These are phyloP conservation scores for Luffa acutangula DNA, from an alignment of 306 rosid genomes.

Conservation along the genomic window DNA sequence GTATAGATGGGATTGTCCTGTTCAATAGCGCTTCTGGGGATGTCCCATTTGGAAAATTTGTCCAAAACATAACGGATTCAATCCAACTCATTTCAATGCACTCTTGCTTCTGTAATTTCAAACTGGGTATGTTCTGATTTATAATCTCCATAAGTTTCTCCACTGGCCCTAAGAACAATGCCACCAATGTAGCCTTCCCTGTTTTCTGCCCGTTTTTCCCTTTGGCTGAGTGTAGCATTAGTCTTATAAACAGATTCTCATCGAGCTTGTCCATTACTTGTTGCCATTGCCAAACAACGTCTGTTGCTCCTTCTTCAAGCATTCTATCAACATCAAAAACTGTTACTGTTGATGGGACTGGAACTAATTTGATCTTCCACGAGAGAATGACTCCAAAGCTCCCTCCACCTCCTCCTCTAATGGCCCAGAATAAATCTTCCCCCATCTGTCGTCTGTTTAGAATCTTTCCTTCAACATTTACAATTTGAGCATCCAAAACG, in stretches of 20 bases:
- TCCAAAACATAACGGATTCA: constrained; percentile 16
- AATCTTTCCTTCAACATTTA: constrained; percentile 14
- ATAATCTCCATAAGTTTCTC: constrained; percentile 4
- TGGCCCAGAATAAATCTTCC: constrained; percentile 36
- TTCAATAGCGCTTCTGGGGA: constrained; percentile 8
- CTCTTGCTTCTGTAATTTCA: constrained; percentile 12
- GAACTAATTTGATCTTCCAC: constrained; percentile 20
- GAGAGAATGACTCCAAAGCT: constrained; percentile 29
- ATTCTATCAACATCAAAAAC: constrained; percentile 11
- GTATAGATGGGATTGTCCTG: neutral
- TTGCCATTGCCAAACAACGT: constrained; percentile 14
- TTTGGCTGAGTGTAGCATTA: neutral
- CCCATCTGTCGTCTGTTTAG: constrained; percentile 25
- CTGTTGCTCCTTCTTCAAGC: constrained; percentile 4
- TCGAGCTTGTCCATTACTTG: constrained; percentile 12
- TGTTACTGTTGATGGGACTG: constrained; percentile 12
- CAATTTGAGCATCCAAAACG: constrained; percentile 18
- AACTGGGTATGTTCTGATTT: constrained; percentile 13
- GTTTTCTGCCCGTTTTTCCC: neutral
- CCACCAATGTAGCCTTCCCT: neutral
- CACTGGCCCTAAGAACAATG: constrained; percentile 8
- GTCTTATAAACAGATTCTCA: constrained; percentile 13
- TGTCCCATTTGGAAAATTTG: neutral
- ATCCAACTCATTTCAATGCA: constrained; percentile 24
- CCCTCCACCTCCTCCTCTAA: constrained; percentile 24